Percentiles rank a stretch among this genome's conserved stretches.
Evolutionary conservation across 2,329 filamentous ascomycete genomes (phyloP).

Genomic region (Sphaerulina vaccinii): DNA sequence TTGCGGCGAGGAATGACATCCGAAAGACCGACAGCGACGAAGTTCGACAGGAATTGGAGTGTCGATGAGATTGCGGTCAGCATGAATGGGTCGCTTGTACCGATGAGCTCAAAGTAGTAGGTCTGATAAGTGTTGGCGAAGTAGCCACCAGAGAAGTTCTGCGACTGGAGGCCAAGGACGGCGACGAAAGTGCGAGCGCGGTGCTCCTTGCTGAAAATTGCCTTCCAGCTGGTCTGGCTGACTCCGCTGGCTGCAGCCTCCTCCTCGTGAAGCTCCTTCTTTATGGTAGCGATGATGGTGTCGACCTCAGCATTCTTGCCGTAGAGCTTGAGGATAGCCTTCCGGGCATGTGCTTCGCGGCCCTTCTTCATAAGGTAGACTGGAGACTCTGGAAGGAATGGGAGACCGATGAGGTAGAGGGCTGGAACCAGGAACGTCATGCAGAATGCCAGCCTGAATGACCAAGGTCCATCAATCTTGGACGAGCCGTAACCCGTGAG

Average conservation of each 20-base stretch:
- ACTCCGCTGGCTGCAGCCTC: slow-evolving; percentile 23
- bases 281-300: slow-evolving; percentile 22
- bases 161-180: slow-evolving; percentile 28
- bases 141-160: slow-evolving; percentile 29
- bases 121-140: slow-evolving; percentile 25
- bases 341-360: slow-evolving; percentile 59
- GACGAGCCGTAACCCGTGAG: slow-evolving; percentile 30
- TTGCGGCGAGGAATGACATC: slow-evolving; percentile 28
- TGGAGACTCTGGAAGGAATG: slow-evolving; percentile 76
- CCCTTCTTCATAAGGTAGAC: slow-evolving; percentile 77
- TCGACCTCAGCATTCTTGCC: slow-evolving; percentile 25
- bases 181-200: slow-evolving; percentile 29
- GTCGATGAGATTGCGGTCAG: slow-evolving; percentile 29
- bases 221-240: slow-evolving; percentile 31
- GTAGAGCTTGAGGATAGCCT: slow-evolving; percentile 27
- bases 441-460: slow-evolving; percentile 28
- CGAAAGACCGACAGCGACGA: slow-evolving; percentile 24
- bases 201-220: slow-evolving; percentile 31
- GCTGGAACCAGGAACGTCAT: slow-evolving; percentile 31
- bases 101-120: slow-evolving; percentile 29
- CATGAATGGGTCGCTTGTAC: slow-evolving; percentile 27
- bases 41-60: slow-evolving; percentile 28
- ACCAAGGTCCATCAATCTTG: slow-evolving; percentile 29
- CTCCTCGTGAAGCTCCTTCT: slow-evolving; percentile 26
- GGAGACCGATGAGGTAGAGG: slow-evolving; percentile 26